Evolutionary conservation across 345 rosid species (phyloP), one percentile per base, ranked within the genome.

Genomic region (Kandelia obovata): DNA sequence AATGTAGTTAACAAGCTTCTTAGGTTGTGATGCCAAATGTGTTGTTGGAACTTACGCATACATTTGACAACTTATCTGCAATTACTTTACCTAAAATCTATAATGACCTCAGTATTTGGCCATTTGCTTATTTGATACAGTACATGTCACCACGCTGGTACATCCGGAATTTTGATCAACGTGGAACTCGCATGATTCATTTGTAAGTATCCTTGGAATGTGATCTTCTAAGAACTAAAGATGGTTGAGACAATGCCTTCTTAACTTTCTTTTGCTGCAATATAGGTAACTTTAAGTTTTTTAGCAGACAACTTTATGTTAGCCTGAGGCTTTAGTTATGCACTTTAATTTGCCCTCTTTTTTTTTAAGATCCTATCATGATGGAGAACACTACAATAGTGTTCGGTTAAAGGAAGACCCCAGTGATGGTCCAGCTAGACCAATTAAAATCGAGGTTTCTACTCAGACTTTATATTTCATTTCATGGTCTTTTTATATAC

Each of bases 311-410:
- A 43, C 17, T 43, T 43, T 43, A 3, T 3, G 15, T 56, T 56
- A 23, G 28, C 28, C 59, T 19, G 46, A 31, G 17, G 1, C 19
- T 7, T 57, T 60, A 52, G 53, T 27, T 70, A 13, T 49, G 63
- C 59, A 60, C 5, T 47, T 25, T 67, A 8, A 31, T 61, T 65
- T 52, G 28, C 60, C 19, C 1, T 16, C 71, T 51, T 53, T 51
- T 53, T 5, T 4, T 49, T 37, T 71, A 73, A 94, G 98, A 77
- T 94, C 98, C 76, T 94, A 94, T 81, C 98, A 91, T 35, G 96
- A 91, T 69, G 98, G 81, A 55, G 98, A 94, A 75, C 98, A 94
- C 69, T 91, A 91, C 68, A 94, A 94, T 62, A 88, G 97, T 81
- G 82, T 93, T 70, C 82, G 98, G 56, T 76, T 68, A 10, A 91